A percentile compares a stretch with the other conserved stretches of the same genome.
Evolutionary conservation across 805 yeast species (phyloP).

Genomic region (Tetrapisispora taiwanensis): DNA sequence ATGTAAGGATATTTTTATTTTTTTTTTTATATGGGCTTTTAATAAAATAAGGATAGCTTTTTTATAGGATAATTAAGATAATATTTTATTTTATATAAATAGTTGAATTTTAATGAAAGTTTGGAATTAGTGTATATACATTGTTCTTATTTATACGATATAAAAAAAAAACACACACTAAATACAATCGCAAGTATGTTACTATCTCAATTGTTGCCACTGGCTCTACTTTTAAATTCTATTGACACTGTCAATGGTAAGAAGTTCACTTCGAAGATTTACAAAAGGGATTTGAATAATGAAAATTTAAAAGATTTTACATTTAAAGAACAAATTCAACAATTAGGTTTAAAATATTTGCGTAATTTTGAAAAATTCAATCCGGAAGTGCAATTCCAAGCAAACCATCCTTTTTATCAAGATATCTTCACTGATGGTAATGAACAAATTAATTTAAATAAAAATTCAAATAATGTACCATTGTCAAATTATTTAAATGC

Average conservation of each 20-base stretch:
- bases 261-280: slow-evolving; percentile 45
- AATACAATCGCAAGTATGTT: neutral
- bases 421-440: slow-evolving; percentile 1
- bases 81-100: too few relatives aligned
- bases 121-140: too few relatives aligned
- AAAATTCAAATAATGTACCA: slow-evolving; percentile 61
- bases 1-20: too few relatives aligned
- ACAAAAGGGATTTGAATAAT: slow-evolving; percentile 39
- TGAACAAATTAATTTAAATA: neutral
- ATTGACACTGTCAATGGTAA: slow-evolving; percentile 36
- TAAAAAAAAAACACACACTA: too few relatives aligned
- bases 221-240: slow-evolving; percentile 21
- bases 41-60: too few relatives aligned
- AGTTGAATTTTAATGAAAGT: too few relatives aligned
- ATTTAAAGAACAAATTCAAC: slow-evolving; percentile 44
- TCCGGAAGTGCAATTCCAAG: slow-evolving; percentile 31
- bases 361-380: slow-evolving; percentile 37
- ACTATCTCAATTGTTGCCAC: slow-evolving; percentile 14
- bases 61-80: too few relatives aligned
- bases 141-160: too few relatives aligned
- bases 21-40: too few relatives aligned
- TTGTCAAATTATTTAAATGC: slow-evolving; percentile 91
- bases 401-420: slow-evolving; percentile 14
- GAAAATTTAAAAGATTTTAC: slow-evolving; percentile 43
- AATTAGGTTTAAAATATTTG: slow-evolving; percentile 54